Percentiles rank a stretch among this genome's conserved stretches.
phyloP scores from a whole-genome alignment of 805 yeast species.

The Schwanniomyces vanrijiae region DNA sequence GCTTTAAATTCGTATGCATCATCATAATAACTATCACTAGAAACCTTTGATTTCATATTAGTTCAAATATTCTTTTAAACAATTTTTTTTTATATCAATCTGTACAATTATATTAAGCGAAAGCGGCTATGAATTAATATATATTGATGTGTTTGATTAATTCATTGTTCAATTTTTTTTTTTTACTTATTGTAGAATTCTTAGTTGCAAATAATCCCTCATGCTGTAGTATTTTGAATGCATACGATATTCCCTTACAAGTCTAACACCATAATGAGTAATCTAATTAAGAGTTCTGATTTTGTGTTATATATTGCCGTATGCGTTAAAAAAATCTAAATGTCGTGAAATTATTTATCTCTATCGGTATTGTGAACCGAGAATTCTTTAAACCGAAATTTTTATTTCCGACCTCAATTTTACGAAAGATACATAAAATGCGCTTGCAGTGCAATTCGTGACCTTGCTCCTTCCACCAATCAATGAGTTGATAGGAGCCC shows the following conservation, averaged over 20 bases:
- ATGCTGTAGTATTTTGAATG: neutral
- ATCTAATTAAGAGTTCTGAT: neutral
- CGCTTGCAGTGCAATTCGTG: neutral
- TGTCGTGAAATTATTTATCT: neutral
- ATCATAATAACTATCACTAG: neutral
- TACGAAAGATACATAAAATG: neutral
- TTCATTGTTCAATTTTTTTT: neutral
- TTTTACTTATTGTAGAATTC: neutral
- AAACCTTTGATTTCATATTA: neutral
- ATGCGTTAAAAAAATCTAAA: neutral
- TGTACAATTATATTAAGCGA: neutral
- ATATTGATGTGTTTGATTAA: neutral
- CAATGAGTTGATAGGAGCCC: neutral
- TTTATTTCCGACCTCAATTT: no score
- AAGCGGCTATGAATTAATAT: neutral
- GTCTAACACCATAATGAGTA: neutral
- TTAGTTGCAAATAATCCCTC: conserved; percentile 2
- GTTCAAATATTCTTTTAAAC: neutral
- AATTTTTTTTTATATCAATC: no score
- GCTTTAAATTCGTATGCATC: neutral
- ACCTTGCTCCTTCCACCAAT: neutral
- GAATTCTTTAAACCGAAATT: no score
- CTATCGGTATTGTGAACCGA: no score
- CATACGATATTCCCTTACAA: conserved; percentile 1
- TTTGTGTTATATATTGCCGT: neutral